Conservation (phyloP, 2,329 filamentous ascomycete genomes). For the Fusarium sp. region DNA sequence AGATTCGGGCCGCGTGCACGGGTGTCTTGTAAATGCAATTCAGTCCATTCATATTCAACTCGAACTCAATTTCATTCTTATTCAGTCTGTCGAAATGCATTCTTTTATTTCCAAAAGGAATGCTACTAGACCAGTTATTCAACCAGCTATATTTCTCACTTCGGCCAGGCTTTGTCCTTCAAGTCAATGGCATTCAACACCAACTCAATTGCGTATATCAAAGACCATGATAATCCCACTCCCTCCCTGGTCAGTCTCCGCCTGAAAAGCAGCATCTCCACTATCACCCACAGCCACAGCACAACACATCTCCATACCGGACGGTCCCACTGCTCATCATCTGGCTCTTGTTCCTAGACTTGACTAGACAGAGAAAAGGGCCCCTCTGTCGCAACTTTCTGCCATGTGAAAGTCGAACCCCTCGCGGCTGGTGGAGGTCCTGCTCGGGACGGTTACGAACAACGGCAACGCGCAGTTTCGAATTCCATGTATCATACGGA, state of each 20-base stretch:
- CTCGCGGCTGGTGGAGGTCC: conserved; percentile 22
- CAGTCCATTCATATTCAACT: conserved; percentile 1
- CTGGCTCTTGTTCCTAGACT: conserved; percentile 38
- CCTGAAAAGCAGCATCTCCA: conserved; percentile 32
- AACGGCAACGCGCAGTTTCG: conserved; percentile 34
- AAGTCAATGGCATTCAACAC: conserved; percentile 11
- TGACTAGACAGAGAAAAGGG: conserved; percentile 30
- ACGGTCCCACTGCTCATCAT: conserved; percentile 43
- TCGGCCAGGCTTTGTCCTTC: neutral
- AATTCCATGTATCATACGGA: conserved; percentile 4
- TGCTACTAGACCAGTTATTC: neutral
- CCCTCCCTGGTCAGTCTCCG: conserved; percentile 25
- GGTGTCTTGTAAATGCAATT: conserved; percentile 35
- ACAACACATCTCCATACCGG: conserved; percentile 40
- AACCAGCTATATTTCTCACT: neutral
- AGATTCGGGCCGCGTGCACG: conserved; percentile 46
- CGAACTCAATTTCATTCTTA: conserved; percentile 7
- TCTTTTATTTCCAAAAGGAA: neutral
- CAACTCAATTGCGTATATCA: conserved; percentile 17
- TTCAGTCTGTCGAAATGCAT: neutral
- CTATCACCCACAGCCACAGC: conserved; percentile 21
- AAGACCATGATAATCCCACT: conserved; percentile 45
- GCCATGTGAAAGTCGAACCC: conserved; percentile 42
- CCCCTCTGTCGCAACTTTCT: conserved; percentile 1
- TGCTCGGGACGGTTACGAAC: conserved; percentile 32